Percentiles rank a stretch among this genome's conserved stretches.
These are phyloP conservation scores for Paramecium pentaurelia DNA, from an alignment of 73 alveolate species.

Conservation along the genomic window DNA sequence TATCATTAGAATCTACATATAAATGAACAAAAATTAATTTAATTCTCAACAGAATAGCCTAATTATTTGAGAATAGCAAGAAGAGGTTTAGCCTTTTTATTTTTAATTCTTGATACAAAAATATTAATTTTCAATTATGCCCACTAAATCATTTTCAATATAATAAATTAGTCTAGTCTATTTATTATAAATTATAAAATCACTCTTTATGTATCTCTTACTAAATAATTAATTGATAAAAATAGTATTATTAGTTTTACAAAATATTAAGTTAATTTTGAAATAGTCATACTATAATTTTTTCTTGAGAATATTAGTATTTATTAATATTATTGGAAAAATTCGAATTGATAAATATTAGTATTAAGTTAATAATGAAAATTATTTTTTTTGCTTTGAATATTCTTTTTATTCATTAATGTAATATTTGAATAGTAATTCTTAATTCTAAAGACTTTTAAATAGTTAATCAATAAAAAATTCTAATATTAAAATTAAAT, in stretches of 20 bases:
- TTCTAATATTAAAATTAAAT: not conserved
- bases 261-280: too few species aligned
- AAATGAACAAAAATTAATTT: not conserved
- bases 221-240: too few species aligned
- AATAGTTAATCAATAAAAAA: conserved; percentile 46
- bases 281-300: too few species aligned
- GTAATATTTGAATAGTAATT: conserved; percentile 72
- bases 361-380: not conserved
- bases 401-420: not conserved
- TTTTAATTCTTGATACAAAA: not conserved
- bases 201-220: too few species aligned
- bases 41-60: too few species aligned
- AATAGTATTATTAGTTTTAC: too few species aligned
- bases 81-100: not conserved
- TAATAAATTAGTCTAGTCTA: too few species aligned
- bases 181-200: too few species aligned
- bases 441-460: conserved; percentile 68
- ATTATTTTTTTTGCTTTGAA: too few species aligned
- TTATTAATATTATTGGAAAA: too few species aligned
- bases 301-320: not conserved
- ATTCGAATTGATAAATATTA: too few species aligned
- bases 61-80: not conserved
- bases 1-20: not conserved
- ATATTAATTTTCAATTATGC: not conserved
- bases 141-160: not conserved